A percentile compares a stretch with the other conserved stretches of the same genome.
These are phyloP conservation scores for Talaromyces trachyspermus DNA, from an alignment of 495 filamentous ascomycete species.

Conservation along the genomic window DNA sequence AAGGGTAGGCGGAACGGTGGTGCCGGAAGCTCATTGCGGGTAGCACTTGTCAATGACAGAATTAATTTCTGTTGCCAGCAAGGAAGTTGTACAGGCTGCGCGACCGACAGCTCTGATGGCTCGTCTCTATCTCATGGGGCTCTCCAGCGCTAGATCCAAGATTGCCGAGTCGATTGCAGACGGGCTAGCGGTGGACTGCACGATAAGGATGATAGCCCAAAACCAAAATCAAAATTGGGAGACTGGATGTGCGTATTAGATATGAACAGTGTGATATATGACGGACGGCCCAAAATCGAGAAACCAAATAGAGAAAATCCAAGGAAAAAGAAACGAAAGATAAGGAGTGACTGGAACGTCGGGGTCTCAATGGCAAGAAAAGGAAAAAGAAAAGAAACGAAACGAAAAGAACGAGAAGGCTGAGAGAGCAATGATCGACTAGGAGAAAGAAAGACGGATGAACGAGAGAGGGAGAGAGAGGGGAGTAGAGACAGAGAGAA, in stretches of 20 bases:
- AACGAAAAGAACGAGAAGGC: slow-evolving; percentile 8
- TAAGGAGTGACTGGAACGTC: slow-evolving; percentile 11
- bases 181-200: too few relatives aligned
- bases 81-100: not conserved
- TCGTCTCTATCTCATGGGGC: slow-evolving; percentile 3
- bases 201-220: too few relatives aligned
- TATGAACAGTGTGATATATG: not conserved
- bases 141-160: too few relatives aligned
- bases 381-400: slow-evolving; percentile 12
- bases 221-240: too few relatives aligned
- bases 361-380: slow-evolving; percentile 13
- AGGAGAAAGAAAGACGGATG: slow-evolving; percentile 10
- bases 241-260: too few relatives aligned
- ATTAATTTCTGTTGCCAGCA: not conserved
- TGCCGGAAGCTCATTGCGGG: slow-evolving; percentile 38
- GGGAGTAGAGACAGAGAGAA: slow-evolving; percentile 9
- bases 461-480: slow-evolving; percentile 14
- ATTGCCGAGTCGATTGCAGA: too few relatives aligned
- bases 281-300: slow-evolving; percentile 1
- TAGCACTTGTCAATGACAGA: not conserved
- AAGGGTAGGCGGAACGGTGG: slow-evolving; percentile 34
- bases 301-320: slow-evolving; percentile 1
- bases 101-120: slow-evolving; percentile 8
- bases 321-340: slow-evolving; percentile 13
- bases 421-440: slow-evolving; percentile 7